Base-by-base conservation (phyloP, 257 asterid species). In the Rehmannia glutinosa region DNA sequence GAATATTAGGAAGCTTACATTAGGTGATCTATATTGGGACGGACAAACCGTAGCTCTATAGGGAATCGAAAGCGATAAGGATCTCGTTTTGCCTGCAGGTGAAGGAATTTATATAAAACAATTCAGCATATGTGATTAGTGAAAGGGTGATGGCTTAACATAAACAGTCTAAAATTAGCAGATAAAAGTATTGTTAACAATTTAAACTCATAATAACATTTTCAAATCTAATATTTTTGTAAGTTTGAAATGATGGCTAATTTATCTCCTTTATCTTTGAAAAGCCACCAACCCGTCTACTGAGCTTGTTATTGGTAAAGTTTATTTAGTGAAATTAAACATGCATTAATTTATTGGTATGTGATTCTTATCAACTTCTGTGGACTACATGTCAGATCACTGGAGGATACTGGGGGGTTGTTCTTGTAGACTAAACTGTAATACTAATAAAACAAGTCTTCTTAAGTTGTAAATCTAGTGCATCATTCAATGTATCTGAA, bases 1-100 rank as follows among this genome's bases (percentile, higher is more conserved):
- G 65, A 68, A 30, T 55, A 23, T 58, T 30, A 50, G 32, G 76
- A 62, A 19, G 73, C 95, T 53, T 82, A 93, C 98, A 90, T 77
- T 46, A 93, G 80, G 72, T 93, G 98, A 72, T 93, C 98, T 61
- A 93, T 88, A 72, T 93, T 93, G 30, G 98, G 98, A 58, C 88
- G 67, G 68, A 93, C 90, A 79, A 93, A 86, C 46, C 97, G 97
- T 78, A 93, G 72, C 90, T 93, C 98, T 72, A 93, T 75, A 55
- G 98, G 98, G 76, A 93, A 93, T 76, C 98, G 87, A 73, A 80
- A 93, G 74, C 97, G 85, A 74, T 84, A 86, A 62, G 98, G 97
- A 82, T 93, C 96, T 60, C 98, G 82, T 76, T 93, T 93, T 68
- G 95, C 96, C 98, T 93, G 96, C 83, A 86, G 73, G 74, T 66